Base-by-base conservation (phyloP, 257 asterid species). In the Marsdenia floribunda region DNA sequence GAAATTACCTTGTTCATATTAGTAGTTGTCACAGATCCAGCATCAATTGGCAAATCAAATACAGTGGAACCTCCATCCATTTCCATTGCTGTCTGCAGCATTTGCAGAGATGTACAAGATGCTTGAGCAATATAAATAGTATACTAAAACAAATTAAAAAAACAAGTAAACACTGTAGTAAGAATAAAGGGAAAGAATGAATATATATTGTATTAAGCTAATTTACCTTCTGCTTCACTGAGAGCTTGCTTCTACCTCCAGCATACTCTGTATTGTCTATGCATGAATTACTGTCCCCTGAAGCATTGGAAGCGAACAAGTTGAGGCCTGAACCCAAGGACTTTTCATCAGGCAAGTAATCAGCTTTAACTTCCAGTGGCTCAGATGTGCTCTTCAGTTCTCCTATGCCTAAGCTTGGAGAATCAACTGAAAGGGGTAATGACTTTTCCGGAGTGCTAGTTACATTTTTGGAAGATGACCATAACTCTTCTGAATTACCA, bases 381-480 rank as follows among this genome's bases (percentile, higher is more conserved):
- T 85, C 87, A 26, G 75, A 73, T 61, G 87, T 60, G 75, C 80
- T 80, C 78, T 68, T 81, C n/a, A 76, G 77, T 64, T 76, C 80
- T 54, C 90, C 83, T 29, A 86, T 74, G 6, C 77, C 80, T 82
- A 86, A 79, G 83, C 86, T 82, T 79, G 89, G 85, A 73, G 88
- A 83, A 83, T 87, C 96, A 52, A 82, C 85, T 68, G 91, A 82
- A 75, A 87, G 78, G 76, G 86, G 86, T 81, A 80, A 46, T 22
- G 83, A 75, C 67, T 75, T 82, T 21, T 78, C 76, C 55, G 90
- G 87, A 73, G 85, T 85, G 83, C 84, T 78, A 47, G 87, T 77
- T 63, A 79, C 81, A 79, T 88, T 94, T 81, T 89, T 88, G 82
- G 92, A 86, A 81, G 96, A 85, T 9, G 93, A 82, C 99, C 99